These are phyloP conservation scores for Aspergillus sergii DNA, from an alignment of 2,329 filamentous ascomycete species.

Conservation along the genomic window DNA sequence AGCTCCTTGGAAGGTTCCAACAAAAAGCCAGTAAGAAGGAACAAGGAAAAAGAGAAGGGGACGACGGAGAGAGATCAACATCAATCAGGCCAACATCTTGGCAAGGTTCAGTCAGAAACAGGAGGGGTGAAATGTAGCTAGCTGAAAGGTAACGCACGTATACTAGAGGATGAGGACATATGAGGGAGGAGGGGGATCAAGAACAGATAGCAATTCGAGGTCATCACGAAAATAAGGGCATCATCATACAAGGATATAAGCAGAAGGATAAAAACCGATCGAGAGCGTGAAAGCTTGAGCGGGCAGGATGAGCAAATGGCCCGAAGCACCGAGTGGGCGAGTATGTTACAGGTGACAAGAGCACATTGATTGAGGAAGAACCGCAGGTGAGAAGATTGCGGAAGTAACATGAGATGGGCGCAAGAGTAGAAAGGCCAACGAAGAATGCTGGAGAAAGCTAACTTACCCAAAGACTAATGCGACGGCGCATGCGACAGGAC, in stretches of 20 bases:
- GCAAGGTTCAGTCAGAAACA: background rate
- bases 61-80: background rate
- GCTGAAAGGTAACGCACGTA: background rate
- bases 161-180: background rate
- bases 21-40: background rate
- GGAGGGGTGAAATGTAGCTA: background rate
- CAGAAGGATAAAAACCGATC: background rate
- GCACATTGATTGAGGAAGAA: background rate
- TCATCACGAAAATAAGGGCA: background rate
- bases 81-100: background rate
- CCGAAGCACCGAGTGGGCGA: background rate
- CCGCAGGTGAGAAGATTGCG: background rate
- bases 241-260: background rate
- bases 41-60: background rate
- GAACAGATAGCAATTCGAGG: background rate
- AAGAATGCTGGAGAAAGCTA: background rate
- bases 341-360: background rate
- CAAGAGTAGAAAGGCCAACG: background rate
- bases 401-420: slow-evolving; percentile 2
- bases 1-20: background rate
- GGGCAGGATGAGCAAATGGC: background rate
- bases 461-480: background rate
- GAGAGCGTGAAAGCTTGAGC: background rate
- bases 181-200: background rate
- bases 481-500: slow-evolving; percentile 4